Conservation (phyloP, 805 yeast species). For the Metschnikowia santaceciliae region DNA sequence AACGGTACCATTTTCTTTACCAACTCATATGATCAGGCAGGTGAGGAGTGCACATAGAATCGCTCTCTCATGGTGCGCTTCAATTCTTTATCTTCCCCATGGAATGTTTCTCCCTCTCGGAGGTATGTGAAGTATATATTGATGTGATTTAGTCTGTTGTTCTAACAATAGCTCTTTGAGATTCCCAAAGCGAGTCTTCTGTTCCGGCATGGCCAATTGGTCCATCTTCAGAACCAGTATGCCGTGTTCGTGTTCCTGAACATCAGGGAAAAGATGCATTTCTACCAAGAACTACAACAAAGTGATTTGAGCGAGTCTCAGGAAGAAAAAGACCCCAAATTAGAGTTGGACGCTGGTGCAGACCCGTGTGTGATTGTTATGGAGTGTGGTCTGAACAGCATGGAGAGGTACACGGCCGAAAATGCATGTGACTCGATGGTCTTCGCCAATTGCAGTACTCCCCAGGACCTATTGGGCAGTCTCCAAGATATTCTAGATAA, state of each 20-base stretch:
- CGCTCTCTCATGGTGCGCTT: neutral
- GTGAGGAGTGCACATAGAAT: slow-evolving; percentile 1
- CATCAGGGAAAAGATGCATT: slow-evolving; percentile 8
- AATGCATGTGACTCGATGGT: neutral
- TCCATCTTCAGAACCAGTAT: slow-evolving; percentile 8
- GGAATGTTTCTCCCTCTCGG: slow-evolving; percentile 2
- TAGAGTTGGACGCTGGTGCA: neutral
- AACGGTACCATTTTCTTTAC: slow-evolving; percentile 38
- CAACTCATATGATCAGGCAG: slow-evolving; percentile 21
- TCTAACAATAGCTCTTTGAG: slow-evolving; percentile 8
- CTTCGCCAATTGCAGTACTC: slow-evolving; percentile 3
- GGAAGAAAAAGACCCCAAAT: neutral
- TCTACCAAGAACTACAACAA: slow-evolving; percentile 8
- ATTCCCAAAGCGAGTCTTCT: slow-evolving; percentile 1
- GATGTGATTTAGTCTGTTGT: neutral
- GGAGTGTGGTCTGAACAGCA: slow-evolving; percentile 8
- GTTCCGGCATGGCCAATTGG: slow-evolving; percentile 1
- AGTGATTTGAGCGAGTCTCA: neutral
- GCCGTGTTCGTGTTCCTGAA: slow-evolving; percentile 12
- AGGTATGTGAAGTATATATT: slow-evolving; percentile 2
- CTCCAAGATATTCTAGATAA: slow-evolving; percentile 4
- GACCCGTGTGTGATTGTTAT: slow-evolving; percentile 2
- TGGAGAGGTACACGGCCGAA: neutral
- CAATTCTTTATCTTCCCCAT: neutral
- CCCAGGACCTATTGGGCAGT: slow-evolving; percentile 3